Base-by-base conservation (phyloP, 192 early-diverging fungal species). In the Haplosporangium gracile region DNA sequence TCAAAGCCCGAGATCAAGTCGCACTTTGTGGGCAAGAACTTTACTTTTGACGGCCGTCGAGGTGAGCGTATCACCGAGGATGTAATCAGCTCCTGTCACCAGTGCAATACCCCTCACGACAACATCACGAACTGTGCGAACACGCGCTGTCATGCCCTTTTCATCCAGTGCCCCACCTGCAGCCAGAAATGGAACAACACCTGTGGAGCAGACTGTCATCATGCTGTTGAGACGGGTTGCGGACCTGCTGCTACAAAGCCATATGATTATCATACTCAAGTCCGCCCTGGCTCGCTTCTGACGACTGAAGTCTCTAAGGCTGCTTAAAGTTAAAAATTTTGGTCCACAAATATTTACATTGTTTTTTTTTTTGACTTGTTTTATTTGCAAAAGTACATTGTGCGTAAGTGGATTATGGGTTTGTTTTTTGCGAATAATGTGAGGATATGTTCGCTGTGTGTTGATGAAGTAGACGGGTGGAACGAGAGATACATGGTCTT, bases 1-100 rank as follows among this genome's bases (percentile, higher is more conserved):
- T 74, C 72, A 5, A 83, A 89, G 40, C 84, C 88, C 10, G 76
- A 72, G 29, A 49, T 81, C 13, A 81, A 76, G 42, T 96, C 95
- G 3, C 86, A 94, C 11, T 96, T 92, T 80, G 77, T 82, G 4
- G 95, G 95, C 53, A 95, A 94, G 63, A 96, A 96, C 82, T 96
- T 96, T 80, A 96, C 95, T 1, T 96, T 96, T 83, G 95, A 96
- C 79, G 91, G 92, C 60, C 93, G 95, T 2, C 78, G 93, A 53
- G 95, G 95, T 42, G 95, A 96, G 81, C 82, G 82, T 5, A 92
- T 94, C 43, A 94, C 95, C 1, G 78, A 90, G 26, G 93, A 95
- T 22, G 88, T 96, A 2, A 73, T 95, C 29, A 88, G 92, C 6
- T 82, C 91, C 42, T 96, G 95, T 76, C 93, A 94, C 69, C 91